Evolutionary conservation across 352 stramenopile genomes (phyloP), one percentile per base, ranked within the genome.

Genomic region (Globisporangium echinulatum): DNA sequence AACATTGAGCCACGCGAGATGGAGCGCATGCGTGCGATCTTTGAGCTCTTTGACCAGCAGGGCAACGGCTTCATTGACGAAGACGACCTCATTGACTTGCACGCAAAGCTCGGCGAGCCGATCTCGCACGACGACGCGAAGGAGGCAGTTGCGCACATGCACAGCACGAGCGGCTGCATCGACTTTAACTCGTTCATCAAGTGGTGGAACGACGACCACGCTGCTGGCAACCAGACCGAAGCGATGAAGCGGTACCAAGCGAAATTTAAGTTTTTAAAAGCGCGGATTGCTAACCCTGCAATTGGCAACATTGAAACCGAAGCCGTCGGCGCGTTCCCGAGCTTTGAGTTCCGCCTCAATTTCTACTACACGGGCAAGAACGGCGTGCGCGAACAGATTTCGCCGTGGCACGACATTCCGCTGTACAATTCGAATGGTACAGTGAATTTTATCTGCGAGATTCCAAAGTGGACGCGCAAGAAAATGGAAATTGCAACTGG

Each of bases 401-500:
- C 91, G 56, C 97, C 96, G 59, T 99, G 97, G 97, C 97, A 99
- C 74, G 96, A 99, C 64, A 96, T 99, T 58, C 91, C 94, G 46
- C 69, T 99, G 14, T 93, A 96, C 56, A 96, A 98, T 71, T 61
- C 87, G 36, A 89, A 97, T 62, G 66, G 80, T 63, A 85, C 74
- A 49, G 84, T 93, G 47, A 79, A 97, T 77, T 92, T 94, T 50
- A 71, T 93, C 88, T 98, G 95, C 56, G 97, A 99, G 77, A 99
- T 99, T 66, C 97, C 97, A 44, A 98, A 98, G 79, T 97, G 92
- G 81, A 97, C 94, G 56, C 97, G 95, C 54, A 97, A 97, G 59
- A 99, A 99, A 79, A 99, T 99, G 94, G 97, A 99, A 83, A 97
- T 99, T 42, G 90, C 91, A 64, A 99, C 98, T 52, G 87, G 86